phyloP scores from a whole-genome alignment of 192 early-diverging fungal species.

The Borealophlyctis nickersoniae region DNA sequence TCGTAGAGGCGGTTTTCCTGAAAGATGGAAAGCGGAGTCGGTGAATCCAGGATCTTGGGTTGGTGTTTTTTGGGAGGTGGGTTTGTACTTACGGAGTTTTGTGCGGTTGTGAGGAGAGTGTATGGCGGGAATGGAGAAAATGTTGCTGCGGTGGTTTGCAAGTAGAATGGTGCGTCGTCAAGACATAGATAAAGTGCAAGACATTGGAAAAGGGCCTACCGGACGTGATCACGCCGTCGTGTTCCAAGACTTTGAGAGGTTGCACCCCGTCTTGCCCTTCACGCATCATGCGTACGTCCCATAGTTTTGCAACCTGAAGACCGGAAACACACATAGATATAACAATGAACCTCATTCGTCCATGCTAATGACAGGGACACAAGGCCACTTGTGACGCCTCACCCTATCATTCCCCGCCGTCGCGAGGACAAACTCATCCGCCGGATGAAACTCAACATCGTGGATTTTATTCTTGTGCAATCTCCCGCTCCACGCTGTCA shows the following conservation, averaged over 20 bases:
- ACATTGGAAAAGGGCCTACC: no score
- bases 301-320: conserved; percentile 9
- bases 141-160: conserved; percentile 7
- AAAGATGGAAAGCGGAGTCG: no score
- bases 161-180: no score
- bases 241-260: neutral
- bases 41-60: neutral
- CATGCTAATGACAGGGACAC: neutral
- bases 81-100: conserved; percentile 4
- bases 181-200: no score
- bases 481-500: neutral
- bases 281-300: conserved; percentile 11
- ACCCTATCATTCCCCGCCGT: conserved; percentile 10
- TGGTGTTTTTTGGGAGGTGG: neutral
- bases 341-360: neutral
- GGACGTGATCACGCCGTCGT: conserved; percentile 4
- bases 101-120: conserved; percentile 6
- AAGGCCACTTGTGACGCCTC: no score
- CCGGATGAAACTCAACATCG: conserved; percentile 16
- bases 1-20: neutral
- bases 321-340: no score
- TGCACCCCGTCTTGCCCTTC: neutral
- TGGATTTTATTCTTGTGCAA: conserved; percentile 13
- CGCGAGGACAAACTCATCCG: neutral
- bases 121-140: conserved; percentile 7